Evolutionary conservation across 225 moss, liverwort and hornwort genomes (phyloP).

Genomic region (Bryum argenteum): DNA sequence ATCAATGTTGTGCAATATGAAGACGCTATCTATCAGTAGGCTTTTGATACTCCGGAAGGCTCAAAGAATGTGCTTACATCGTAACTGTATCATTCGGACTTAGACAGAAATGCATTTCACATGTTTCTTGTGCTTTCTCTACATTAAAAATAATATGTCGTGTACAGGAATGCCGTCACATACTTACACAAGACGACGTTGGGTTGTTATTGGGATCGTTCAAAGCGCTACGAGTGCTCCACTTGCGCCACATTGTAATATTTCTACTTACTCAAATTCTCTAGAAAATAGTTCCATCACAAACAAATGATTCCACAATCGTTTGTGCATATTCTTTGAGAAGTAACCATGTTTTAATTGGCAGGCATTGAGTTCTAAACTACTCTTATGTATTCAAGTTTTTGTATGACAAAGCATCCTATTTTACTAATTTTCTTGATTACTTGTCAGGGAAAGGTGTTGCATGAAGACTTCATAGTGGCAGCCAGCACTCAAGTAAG

Average conservation of each 20-base stretch:
- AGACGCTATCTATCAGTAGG: background rate
- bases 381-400: background rate
- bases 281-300: background rate
- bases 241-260: slow-evolving; percentile 70
- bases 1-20: background rate
- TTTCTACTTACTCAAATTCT: background rate
- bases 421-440: slow-evolving; percentile 5
- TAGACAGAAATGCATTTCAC: too few species aligned
- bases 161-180: slow-evolving; percentile 55
- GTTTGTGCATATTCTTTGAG: background rate
- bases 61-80: background rate
- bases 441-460: slow-evolving; percentile 64
- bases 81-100: too few species aligned
- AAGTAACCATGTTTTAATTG: too few species aligned
- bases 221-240: slow-evolving; percentile 54
- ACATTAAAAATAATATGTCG: background rate
- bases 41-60: background rate
- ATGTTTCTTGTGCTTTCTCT: too few species aligned
- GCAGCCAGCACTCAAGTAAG: slow-evolving; percentile 35
- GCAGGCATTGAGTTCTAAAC: background rate
- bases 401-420: background rate
- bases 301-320: background rate
- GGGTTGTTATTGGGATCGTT: slow-evolving; percentile 49
- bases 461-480: slow-evolving; percentile 51
- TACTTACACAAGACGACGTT: slow-evolving; percentile 43